phyloP scores from a whole-genome alignment of 495 filamentous ascomycete genomes.

The Emericellopsis terricola region DNA sequence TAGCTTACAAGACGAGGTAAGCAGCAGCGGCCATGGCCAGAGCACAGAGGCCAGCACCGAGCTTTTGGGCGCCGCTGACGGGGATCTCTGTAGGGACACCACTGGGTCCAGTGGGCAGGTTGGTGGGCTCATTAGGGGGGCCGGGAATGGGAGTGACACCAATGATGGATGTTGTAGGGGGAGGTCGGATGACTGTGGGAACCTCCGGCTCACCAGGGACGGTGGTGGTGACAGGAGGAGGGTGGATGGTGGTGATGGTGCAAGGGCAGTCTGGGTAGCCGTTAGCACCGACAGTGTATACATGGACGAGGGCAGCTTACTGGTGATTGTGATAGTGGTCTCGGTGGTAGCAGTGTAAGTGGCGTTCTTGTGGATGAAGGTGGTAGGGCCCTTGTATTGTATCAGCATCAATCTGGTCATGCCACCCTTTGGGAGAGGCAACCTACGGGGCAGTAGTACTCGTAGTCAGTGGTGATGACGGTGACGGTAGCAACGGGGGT shows the following conservation, averaged over 20 bases:
- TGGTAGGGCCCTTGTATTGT: slow-evolving; percentile 9
- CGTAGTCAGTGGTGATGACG: slow-evolving; percentile 15
- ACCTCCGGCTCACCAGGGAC: slow-evolving; percentile 1
- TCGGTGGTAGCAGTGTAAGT: slow-evolving; percentile 14
- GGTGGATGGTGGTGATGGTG: slow-evolving; percentile 13
- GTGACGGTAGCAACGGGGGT: no score
- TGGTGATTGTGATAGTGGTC: slow-evolving; percentile 20
- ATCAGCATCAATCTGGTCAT: not conserved
- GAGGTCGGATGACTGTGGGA: no score
- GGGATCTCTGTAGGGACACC: slow-evolving; percentile 7
- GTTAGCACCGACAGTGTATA: no score
- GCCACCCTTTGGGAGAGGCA: not conserved
- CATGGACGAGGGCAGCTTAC: slow-evolving; percentile 6
- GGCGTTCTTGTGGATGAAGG: slow-evolving; percentile 10
- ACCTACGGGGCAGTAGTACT: slow-evolving; percentile 18
- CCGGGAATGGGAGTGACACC: no score
- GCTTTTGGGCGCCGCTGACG: slow-evolving; percentile 13
- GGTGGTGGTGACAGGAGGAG: not conserved
- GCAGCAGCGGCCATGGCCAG: slow-evolving; percentile 14
- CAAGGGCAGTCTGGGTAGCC: slow-evolving; percentile 17
- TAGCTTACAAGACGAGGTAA: slow-evolving; percentile 5
- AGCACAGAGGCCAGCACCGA: slow-evolving; percentile 11
- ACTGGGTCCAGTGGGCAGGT: slow-evolving; percentile 3
- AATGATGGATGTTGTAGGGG: no score
- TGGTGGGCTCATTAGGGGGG: no score